These are phyloP conservation scores for Colletotrichum chlorophyti DNA, from an alignment of 2,329 filamentous ascomycete genomes.

Conservation along the genomic window DNA sequence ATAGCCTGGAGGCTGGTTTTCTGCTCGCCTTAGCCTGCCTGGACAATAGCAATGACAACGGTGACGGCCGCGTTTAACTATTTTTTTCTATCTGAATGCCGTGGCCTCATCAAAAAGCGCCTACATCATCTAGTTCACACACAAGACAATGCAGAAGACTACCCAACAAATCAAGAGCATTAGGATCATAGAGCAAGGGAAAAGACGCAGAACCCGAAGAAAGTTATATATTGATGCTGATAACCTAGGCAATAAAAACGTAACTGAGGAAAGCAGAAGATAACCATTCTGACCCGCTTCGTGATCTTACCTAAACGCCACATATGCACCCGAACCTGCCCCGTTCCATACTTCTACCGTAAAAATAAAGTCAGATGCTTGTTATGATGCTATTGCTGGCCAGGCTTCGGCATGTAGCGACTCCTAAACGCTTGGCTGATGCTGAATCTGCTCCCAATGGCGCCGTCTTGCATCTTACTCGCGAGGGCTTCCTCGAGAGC, in stretches of 20 bases:
- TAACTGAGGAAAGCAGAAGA: not conserved
- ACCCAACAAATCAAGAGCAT: too few species aligned
- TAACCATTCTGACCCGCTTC: slow-evolving; percentile 10
- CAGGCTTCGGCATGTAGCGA: slow-evolving; percentile 55
- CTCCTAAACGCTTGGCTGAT: slow-evolving; percentile 73
- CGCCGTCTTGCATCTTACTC: slow-evolving; percentile 71
- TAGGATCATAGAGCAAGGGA: too few species aligned
- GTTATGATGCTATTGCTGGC: slow-evolving; percentile 20
- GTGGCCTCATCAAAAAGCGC: too few species aligned
- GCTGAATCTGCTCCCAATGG: slow-evolving; percentile 69
- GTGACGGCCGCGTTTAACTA: too few species aligned
- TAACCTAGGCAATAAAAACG: not conserved
- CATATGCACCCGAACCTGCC: slow-evolving; percentile 12
- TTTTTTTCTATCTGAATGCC: too few species aligned
- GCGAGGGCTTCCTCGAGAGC: slow-evolving; percentile 80
- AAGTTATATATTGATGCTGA: not conserved
- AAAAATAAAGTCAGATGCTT: not conserved
- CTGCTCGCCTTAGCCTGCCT: too few species aligned
- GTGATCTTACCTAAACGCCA: slow-evolving; percentile 28
- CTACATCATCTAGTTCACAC: too few species aligned
- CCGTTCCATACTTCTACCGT: slow-evolving; percentile 6
- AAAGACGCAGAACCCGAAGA: not conserved
- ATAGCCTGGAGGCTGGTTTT: too few species aligned
- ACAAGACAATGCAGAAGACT: too few species aligned
- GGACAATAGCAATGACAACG: too few species aligned